These are phyloP conservation scores for Hypoxylon intermedium DNA, from an alignment of 495 filamentous ascomycete genomes.

Conservation along the genomic window DNA sequence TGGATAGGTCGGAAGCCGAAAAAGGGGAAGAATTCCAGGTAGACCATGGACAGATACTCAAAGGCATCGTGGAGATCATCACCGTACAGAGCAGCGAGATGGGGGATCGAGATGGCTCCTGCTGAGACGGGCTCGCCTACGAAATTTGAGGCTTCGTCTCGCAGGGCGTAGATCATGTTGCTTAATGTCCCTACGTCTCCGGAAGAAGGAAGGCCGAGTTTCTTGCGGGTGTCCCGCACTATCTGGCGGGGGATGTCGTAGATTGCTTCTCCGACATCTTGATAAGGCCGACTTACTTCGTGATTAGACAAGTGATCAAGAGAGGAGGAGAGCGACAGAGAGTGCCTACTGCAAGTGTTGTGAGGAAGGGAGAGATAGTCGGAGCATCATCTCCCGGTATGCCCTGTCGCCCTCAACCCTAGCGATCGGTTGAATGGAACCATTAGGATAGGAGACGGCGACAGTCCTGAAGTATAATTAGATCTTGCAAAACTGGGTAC, in stretches of 20 bases:
- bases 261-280: neutral
- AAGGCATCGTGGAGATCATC: conserved; percentile 24
- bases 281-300: neutral
- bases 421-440: conserved; percentile 5
- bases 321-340: neutral
- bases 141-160: neutral
- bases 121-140: conserved; percentile 24
- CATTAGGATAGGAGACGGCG: conserved; percentile 18
- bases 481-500: neutral
- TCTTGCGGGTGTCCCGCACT: conserved; percentile 10
- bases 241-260: neutral
- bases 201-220: conserved; percentile 13
- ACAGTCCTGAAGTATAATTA: conserved; percentile 6
- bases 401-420: conserved; percentile 8
- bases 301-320: neutral
- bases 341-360: conserved; percentile 8
- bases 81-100: conserved; percentile 24
- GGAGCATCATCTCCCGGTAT: conserved; percentile 21
- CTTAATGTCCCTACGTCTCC: conserved; percentile 19
- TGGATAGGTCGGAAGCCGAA: neutral
- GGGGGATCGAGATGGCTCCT: conserved; percentile 21
- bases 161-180: conserved; percentile 21
- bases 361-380: conserved; percentile 15
- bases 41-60: conserved; percentile 14
- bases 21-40: conserved; percentile 13